Evolutionary conservation across 1,139 yeast genomes (phyloP), one percentile per base, ranked within the genome.

Genomic region (Arxiozyma heterogenica): DNA sequence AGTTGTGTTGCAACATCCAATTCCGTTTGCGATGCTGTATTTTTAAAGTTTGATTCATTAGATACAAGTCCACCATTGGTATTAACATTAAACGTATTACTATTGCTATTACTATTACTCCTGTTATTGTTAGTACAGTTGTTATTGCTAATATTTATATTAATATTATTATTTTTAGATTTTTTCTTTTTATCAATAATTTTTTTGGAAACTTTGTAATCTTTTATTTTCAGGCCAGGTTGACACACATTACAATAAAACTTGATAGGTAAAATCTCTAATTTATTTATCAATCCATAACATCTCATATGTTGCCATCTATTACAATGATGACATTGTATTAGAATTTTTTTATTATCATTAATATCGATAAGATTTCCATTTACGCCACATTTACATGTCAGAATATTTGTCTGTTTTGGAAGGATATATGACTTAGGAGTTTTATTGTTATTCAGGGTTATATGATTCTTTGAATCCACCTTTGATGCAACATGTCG

Each of bases 271-370:
- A 85, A 93, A 55, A 86, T 84, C 41, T 80, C 86, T 55, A 80
- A 83, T 51, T 54, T 55, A 51, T 85, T 79, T 52, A 75, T 76
- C 60, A 85, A 86, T 8, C 86, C 87, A 80, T 88, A 88, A 70
- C 98, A 90, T 23, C 81, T 76, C 49, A 94, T 89, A 71, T 90
- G 98, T 66, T 90, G 96, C 97, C 97, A 90, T 57, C 95, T 81
- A 68, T 80, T 84, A 69, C 98, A 90, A 49, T 81, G 77, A 67
- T 90, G 96, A 72, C 98, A 90, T 70, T 90, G 97, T 57, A 91
- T 90, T 1, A 96, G 96, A 66, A 88, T 96, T 68, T 90, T 96
- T 60, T 89, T 95, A 52, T 83, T 88, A 59, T 77, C 81, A n/a
- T n/a, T 34, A 34, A 21, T 23, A 21, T 46, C 42, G 6, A 34